phyloP scores from a whole-genome alignment of 1,139 yeast species.

The Ogataea hybrid region DNA sequence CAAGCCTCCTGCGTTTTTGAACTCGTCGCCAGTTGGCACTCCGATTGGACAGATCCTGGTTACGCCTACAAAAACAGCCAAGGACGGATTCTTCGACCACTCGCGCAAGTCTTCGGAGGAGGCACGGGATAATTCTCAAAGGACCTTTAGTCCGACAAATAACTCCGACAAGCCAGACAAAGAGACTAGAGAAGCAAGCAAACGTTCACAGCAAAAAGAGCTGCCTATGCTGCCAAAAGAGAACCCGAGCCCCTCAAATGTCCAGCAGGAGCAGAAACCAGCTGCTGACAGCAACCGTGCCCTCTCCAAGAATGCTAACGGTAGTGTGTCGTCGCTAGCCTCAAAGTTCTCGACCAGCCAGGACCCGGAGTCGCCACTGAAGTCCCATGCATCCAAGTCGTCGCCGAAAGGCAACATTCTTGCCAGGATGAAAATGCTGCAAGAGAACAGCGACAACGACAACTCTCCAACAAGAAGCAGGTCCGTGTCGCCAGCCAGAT shows the following conservation, averaged over 20 bases:
- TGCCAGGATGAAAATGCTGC: slow-evolving; percentile 27
- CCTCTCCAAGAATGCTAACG: slow-evolving; percentile 14
- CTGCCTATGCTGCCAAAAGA: too few species aligned
- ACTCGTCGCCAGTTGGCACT: slow-evolving; percentile 7
- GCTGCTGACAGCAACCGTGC: not conserved
- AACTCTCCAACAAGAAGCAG: slow-evolving; percentile 15
- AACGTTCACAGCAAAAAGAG: not conserved
- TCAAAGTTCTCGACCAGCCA: slow-evolving; percentile 18
- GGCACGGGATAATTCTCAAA: not conserved
- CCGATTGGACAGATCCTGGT: slow-evolving; percentile 11
- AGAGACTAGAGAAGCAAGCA: slow-evolving; percentile 10
- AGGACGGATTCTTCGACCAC: not conserved
- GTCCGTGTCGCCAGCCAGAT: slow-evolving; percentile 17
- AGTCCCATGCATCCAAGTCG: slow-evolving; percentile 8
- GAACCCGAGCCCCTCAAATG: not conserved
- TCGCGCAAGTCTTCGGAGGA: not conserved
- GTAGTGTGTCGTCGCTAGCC: slow-evolving; percentile 24
- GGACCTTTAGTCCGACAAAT: not conserved
- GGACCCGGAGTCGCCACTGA: slow-evolving; percentile 7
- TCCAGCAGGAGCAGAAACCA: not conserved
- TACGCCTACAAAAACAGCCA: slow-evolving; percentile 19
- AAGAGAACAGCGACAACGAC: slow-evolving; percentile 11
- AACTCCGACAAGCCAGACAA: not conserved
- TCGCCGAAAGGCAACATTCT: slow-evolving; percentile 24
- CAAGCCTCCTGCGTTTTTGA: slow-evolving; percentile 7